phyloP scores from a whole-genome alignment of 495 filamentous ascomycete genomes.

The Aspergillus incahuasiensis region DNA sequence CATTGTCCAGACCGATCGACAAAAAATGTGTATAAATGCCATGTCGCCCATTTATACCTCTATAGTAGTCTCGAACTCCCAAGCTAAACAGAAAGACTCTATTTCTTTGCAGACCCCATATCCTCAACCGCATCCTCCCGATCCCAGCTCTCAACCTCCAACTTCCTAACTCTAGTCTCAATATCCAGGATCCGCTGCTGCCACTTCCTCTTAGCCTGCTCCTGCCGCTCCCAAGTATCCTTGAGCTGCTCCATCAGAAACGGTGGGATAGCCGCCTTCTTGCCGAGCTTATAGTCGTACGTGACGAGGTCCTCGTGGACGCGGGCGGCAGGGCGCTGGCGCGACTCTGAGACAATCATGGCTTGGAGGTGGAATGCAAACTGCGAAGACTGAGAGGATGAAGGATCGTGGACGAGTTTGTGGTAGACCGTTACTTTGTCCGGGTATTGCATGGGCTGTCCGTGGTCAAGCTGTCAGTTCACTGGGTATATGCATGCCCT shows the following conservation, averaged over 20 bases:
- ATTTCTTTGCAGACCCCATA: slow-evolving; percentile 48
- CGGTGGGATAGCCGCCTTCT: slow-evolving; percentile 50
- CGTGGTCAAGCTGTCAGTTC: not conserved
- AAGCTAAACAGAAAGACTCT: not conserved
- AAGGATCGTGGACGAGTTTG: slow-evolving; percentile 59
- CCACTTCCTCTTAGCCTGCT: slow-evolving; percentile 49
- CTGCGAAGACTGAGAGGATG: slow-evolving; percentile 27
- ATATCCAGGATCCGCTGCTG: slow-evolving; percentile 50
- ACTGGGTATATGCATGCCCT: not conserved
- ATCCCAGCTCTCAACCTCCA: slow-evolving; percentile 78
- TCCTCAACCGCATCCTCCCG: slow-evolving; percentile 65
- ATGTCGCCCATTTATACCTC: no score
- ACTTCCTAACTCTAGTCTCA: slow-evolving; percentile 46
- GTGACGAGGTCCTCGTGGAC: slow-evolving; percentile 79
- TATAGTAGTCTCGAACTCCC: not conserved
- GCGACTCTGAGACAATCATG: slow-evolving; percentile 71
- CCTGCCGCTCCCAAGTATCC: slow-evolving; percentile 62
- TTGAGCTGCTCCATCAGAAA: slow-evolving; percentile 67
- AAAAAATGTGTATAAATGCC: no score
- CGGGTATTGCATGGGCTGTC: slow-evolving; percentile 86
- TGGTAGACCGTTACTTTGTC: slow-evolving; percentile 87
- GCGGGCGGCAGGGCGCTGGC: slow-evolving; percentile 71
- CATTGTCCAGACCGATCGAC: no score
- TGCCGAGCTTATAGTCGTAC: slow-evolving; percentile 69
- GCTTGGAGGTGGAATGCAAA: slow-evolving; percentile 56